These are phyloP conservation scores for Eimeria praecox DNA, from an alignment of 169 alveolate species.

Conservation along the genomic window DNA sequence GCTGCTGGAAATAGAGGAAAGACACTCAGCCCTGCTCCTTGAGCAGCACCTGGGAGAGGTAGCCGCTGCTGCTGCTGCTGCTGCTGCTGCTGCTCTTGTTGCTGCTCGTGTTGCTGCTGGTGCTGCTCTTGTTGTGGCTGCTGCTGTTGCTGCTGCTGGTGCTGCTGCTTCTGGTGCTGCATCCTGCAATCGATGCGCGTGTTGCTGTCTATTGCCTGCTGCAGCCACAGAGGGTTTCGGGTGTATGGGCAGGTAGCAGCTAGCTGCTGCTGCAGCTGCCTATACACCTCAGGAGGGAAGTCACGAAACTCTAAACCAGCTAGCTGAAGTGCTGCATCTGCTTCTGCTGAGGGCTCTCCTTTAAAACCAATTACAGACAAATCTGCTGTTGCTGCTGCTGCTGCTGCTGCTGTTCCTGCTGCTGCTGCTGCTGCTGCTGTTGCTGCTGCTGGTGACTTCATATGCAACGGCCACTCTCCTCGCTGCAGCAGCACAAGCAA, in stretches of 20 bases:
- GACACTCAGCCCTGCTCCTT: neutral
- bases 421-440: constrained; percentile 43
- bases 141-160: neutral
- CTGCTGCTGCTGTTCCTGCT: constrained; percentile 31
- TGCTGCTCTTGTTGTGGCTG: neutral
- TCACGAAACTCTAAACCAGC: constrained; percentile 12
- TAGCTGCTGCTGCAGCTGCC: constrained; percentile 24
- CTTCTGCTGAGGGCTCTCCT: constrained; percentile 60
- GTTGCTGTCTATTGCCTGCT: constrained; percentile 36
- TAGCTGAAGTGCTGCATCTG: constrained; percentile 35
- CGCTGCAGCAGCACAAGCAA: constrained; percentile 51
- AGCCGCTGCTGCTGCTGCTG: neutral
- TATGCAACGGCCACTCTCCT: constrained; percentile 52
- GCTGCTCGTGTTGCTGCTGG: neutral
- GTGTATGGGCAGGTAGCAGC: constrained; percentile 21
- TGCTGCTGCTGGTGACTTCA: constrained; percentile 11
- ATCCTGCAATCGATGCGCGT: constrained; percentile 57
- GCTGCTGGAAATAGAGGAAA: constrained; percentile 18
- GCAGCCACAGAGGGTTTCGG: constrained; percentile 71
- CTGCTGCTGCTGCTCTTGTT: neutral
- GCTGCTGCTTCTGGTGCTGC: no score
- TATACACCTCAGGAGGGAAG: constrained; percentile 30
- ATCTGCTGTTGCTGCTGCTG: neutral
- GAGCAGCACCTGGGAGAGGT: neutral
- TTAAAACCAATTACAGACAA: neutral